phyloP scores from a whole-genome alignment of 768 basidiomycete species.

The Tylopilus sp. region DNA sequence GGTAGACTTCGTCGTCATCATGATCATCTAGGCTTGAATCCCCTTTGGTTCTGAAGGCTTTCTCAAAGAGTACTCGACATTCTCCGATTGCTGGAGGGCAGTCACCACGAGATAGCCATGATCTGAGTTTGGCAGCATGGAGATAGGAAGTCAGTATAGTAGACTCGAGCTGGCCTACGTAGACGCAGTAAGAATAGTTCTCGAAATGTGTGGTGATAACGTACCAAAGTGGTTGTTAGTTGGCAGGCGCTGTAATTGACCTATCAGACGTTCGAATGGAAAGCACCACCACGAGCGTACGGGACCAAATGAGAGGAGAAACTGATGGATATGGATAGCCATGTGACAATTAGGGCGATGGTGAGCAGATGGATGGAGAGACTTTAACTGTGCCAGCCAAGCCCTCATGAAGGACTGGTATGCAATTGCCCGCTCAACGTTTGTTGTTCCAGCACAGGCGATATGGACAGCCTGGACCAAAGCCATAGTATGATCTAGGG shows the following conservation, averaged over 20 bases:
- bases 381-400: background rate
- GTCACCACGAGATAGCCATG: background rate
- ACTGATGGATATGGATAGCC: background rate
- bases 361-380: background rate
- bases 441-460: background rate
- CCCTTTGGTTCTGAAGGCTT: constrained; percentile 3
- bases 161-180: background rate
- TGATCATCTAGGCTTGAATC: background rate
- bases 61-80: background rate
- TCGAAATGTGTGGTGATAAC: background rate
- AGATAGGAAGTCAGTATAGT: background rate
- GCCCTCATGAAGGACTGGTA: background rate
- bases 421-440: background rate
- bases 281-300: background rate
- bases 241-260: background rate
- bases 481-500: constrained; percentile 1
- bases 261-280: background rate
- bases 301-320: background rate
- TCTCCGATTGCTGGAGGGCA: background rate
- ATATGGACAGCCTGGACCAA: background rate
- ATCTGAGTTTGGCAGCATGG: background rate
- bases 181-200: background rate
- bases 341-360: background rate
- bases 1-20: too few relatives aligned
- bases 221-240: background rate